Conservation (phyloP, 2,329 filamentous ascomycete genomes). For the Penicillium sp. region DNA sequence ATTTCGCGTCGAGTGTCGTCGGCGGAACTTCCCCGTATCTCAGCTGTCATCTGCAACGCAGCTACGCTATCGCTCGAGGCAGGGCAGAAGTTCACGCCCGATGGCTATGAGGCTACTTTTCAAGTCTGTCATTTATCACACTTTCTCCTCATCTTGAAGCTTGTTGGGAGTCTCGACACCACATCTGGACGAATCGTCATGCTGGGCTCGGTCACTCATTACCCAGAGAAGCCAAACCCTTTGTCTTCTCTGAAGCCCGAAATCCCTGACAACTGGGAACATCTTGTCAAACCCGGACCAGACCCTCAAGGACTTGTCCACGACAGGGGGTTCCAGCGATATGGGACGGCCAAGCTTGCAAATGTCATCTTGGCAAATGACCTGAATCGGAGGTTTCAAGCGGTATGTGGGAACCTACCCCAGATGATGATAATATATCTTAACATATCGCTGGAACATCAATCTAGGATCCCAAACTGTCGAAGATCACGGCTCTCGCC, state of each 20-base stretch:
- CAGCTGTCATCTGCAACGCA: slow-evolving; percentile 44
- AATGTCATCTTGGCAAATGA: slow-evolving; percentile 44
- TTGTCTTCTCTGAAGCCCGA: slow-evolving; percentile 38
- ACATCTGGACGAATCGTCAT: slow-evolving; percentile 28
- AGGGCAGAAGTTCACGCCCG: slow-evolving; percentile 34
- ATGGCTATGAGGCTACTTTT: slow-evolving; percentile 42
- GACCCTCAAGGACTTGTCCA: slow-evolving; percentile 33
- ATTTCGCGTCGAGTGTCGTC: slow-evolving; percentile 26
- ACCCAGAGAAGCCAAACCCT: slow-evolving; percentile 37
- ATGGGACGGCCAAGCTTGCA: slow-evolving; percentile 45
- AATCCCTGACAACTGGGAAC: slow-evolving; percentile 39
- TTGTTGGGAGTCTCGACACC: slow-evolving; percentile 30
- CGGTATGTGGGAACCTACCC: slow-evolving; percentile 19
- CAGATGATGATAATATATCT: neutral
- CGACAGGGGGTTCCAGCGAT: slow-evolving; percentile 45
- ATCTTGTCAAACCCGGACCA: slow-evolving; percentile 35
- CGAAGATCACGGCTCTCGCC: slow-evolving; percentile 30
- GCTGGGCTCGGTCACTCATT: slow-evolving; percentile 38
- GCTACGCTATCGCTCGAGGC: slow-evolving; percentile 39
- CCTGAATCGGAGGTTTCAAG: slow-evolving; percentile 36
- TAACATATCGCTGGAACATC: no score
- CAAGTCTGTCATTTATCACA: slow-evolving; percentile 44
- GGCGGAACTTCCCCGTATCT: slow-evolving; percentile 32
- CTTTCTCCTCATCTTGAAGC: slow-evolving; percentile 37
- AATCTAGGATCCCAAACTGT: slow-evolving; percentile 28